phyloP scores from a whole-genome alignment of 2,329 filamentous ascomycete genomes.

The Ophiostoma tasmaniense region DNA sequence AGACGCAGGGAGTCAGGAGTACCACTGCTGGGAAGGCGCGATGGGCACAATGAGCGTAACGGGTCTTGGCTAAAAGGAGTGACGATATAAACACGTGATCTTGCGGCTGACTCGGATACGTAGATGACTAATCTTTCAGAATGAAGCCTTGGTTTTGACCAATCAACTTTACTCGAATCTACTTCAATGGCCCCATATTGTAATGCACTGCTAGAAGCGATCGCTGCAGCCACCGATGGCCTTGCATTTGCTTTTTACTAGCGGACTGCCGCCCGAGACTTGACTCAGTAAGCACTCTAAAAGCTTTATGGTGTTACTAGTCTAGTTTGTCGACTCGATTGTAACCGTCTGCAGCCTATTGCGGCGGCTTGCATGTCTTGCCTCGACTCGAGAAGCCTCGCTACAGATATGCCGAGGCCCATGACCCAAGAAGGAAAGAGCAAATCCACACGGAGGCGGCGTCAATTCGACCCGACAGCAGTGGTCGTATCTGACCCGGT shows the following conservation, averaged over 20 bases:
- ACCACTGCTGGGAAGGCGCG: not conserved
- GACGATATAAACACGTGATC: not conserved
- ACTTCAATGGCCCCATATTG: not conserved
- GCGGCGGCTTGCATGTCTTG: not conserved
- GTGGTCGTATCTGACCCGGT: not conserved
- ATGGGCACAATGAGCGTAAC: not conserved
- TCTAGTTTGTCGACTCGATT: not conserved
- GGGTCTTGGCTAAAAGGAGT: not conserved
- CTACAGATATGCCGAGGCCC: not conserved
- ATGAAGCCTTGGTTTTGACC: not conserved
- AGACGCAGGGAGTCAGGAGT: not conserved
- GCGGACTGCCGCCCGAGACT: not conserved
- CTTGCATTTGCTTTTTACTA: not conserved
- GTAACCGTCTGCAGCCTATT: not conserved
- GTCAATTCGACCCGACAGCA: not conserved
- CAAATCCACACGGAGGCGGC: not conserved
- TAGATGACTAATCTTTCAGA: not conserved
- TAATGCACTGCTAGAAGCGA: not conserved
- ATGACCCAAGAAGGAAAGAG: not conserved
- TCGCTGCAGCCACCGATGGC: constrained; percentile 2
- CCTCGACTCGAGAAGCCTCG: not conserved
- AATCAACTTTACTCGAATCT: not conserved
- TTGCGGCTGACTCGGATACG: not conserved
- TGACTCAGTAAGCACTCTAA: not conserved
- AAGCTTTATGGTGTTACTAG: not conserved